Evolutionary conservation across 495 filamentous ascomycete species (phyloP).

Genomic region (Podospora pseudopauciseta): DNA sequence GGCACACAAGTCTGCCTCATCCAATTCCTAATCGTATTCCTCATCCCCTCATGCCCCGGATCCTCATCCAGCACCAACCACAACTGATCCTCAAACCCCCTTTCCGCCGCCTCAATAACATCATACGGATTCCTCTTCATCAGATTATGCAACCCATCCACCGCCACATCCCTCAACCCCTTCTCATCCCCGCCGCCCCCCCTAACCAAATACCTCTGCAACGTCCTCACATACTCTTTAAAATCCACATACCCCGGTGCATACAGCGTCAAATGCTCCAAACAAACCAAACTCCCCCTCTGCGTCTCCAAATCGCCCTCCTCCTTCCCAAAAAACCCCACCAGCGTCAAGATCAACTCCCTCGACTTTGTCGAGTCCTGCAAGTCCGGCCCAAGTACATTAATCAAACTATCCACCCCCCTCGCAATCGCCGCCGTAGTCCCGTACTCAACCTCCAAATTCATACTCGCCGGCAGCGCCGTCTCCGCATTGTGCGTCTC

Average conservation of each 20-base stretch:
- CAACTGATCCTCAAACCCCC: slow-evolving; percentile 81
- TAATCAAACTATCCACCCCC: slow-evolving; percentile 91
- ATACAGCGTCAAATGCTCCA: slow-evolving; percentile 90
- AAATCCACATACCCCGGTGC: slow-evolving; percentile 85
- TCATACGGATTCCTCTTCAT: slow-evolving; percentile 88
- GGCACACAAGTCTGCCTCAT: slow-evolving; percentile 76
- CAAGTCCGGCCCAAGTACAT: slow-evolving; percentile 90
- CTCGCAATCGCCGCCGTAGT: slow-evolving; percentile 78
- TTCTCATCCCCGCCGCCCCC: slow-evolving; percentile 48
- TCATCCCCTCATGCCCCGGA: slow-evolving; percentile 70
- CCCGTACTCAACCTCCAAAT: slow-evolving; percentile 77
- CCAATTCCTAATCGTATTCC: slow-evolving; percentile 85
- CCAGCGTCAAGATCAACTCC: slow-evolving; percentile 83
- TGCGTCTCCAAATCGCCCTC: slow-evolving; percentile 62
- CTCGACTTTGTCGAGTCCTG: slow-evolving; percentile 90
- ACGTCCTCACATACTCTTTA: slow-evolving; percentile 69
- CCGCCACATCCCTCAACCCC: slow-evolving; percentile 70
- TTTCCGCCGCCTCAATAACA: slow-evolving; percentile 67
- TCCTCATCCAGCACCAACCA: slow-evolving; percentile 81
- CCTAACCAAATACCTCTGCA: slow-evolving; percentile 68
- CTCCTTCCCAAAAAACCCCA: slow-evolving; percentile 79
- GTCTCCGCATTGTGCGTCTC: slow-evolving; percentile 89
- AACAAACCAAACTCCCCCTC: slow-evolving; percentile 72
- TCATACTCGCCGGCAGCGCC: slow-evolving; percentile 74
- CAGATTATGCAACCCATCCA: slow-evolving; percentile 86